Base-by-base conservation (phyloP, 169 alveolate genomes). In the Plasmodium reichenowi region DNA sequence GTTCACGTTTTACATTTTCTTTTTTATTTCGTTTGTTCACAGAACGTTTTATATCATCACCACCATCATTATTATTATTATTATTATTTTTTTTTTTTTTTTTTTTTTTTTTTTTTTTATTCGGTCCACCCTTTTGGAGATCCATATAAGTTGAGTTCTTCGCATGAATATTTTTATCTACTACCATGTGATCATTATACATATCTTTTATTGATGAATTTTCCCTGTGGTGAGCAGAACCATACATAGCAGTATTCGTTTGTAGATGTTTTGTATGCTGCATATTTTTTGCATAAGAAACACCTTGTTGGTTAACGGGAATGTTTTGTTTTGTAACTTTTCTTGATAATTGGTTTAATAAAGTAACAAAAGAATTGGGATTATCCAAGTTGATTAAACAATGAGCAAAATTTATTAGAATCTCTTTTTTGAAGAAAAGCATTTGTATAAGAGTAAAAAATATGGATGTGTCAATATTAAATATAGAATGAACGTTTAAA, bases 351-450 rank as follows among this genome's bases (percentile, higher is more conserved):
- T 29, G 72, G 6, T 58, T 64, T 26, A 83, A 26, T 52, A 83
- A 62, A 15, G 56, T 10, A 3, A 83, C 85, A 62, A 83, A 83
- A 12, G 91, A 83, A 48, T 83, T 54, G 2, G 50, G 10, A 29
- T 83, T 83, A 8, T 50, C 62, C 60, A 83, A 47, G 38, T 83
- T 63, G 29, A 73, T 72, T 8, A 83, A 13, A 15, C 60, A n/a
- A 7, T 62, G 52, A 15, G 91, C 48, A 62, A 83, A 83, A 17
- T 48, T 38, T 0, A 50, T 26, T n/a, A 83, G 32, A 13, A 83
- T 9, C 0, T 83, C 91, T 24, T 70, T 83, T 63, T 83, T 83
- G 56, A 71, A 22, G 60, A 83, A 83, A 3, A 83, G 73, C 91
- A 83, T 83, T 62, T 63, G 54, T 26, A 83, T 83, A 24, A 83